Conservation (phyloP, 2,329 filamentous ascomycete species). For the Mariannaea sp. region DNA sequence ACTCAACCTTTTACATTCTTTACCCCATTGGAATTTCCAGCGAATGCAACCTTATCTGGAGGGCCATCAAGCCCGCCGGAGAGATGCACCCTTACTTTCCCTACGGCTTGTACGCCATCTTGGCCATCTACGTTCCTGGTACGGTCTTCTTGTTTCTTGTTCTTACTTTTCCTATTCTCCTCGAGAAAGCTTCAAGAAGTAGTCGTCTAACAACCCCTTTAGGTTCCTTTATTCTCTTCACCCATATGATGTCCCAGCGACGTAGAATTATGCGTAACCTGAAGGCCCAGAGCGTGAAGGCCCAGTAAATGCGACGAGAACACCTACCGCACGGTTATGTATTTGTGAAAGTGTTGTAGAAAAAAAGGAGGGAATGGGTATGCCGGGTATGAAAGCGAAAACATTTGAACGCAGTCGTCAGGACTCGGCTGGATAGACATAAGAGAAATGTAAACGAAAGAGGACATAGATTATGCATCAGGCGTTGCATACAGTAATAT, state of each 20-base stretch:
- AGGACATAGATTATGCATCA: not conserved
- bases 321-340: not conserved
- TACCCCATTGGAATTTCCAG: constrained; percentile 91
- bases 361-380: not conserved
- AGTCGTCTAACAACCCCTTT: constrained; percentile 4
- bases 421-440: not conserved
- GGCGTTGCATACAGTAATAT: constrained; percentile 10
- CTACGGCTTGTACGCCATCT: constrained; percentile 65
- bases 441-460: not conserved
- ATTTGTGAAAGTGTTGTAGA: not conserved
- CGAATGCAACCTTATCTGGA: constrained; percentile 81
- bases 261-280: constrained; percentile 74
- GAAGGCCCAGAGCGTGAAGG: constrained; percentile 53
- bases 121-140: constrained; percentile 83
- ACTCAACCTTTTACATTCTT: constrained; percentile 91
- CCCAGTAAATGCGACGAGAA: constrained; percentile 28
- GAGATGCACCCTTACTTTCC: constrained; percentile 54
- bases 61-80: constrained; percentile 64
- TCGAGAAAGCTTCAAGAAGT: no score
- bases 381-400: not conserved
- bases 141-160: constrained; percentile 50
- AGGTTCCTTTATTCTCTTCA: constrained; percentile 83
- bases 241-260: constrained; percentile 93
- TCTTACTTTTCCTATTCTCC: no score
- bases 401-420: not conserved